A percentile compares a stretch with the other conserved stretches of the same genome.
phyloP scores from a whole-genome alignment of 257 asterid species.

The Solanum pinnatisectum region DNA sequence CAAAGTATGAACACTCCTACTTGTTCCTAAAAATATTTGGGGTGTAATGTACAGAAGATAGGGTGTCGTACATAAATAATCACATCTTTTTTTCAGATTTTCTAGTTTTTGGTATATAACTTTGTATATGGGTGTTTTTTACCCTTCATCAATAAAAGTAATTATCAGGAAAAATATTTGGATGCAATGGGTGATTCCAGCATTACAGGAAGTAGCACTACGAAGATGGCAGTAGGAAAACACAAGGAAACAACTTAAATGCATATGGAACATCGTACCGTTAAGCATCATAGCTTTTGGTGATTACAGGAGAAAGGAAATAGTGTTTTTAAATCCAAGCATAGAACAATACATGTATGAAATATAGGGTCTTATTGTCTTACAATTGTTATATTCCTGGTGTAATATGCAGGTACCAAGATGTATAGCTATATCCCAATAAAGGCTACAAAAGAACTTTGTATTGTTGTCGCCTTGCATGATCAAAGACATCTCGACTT shows the following conservation, averaged over 20 bases:
- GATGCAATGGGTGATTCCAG: neutral
- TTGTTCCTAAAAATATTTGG: neutral
- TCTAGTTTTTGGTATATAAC: neutral
- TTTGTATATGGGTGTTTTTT: neutral
- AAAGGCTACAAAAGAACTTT: neutral
- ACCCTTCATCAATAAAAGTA: neutral
- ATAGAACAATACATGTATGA: neutral
- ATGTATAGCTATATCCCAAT: neutral
- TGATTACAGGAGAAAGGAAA: neutral
- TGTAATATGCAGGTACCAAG: neutral
- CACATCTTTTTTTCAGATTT: neutral
- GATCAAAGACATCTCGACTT: neutral
- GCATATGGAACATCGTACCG: neutral
- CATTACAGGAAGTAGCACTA: neutral
- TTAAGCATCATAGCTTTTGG: neutral
- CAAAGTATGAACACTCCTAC: neutral
- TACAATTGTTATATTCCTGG: neutral
- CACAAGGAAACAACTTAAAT: neutral
- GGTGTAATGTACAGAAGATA: neutral
- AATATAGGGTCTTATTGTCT: neutral
- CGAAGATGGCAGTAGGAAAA: neutral
- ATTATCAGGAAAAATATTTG: neutral
- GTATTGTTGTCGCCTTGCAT: neutral
- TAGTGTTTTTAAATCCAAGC: neutral
- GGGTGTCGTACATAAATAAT: neutral